A percentile compares a stretch with the other conserved stretches of the same genome.
Evolutionary conservation across 75 land plant species (phyloP).

Genomic region (Sequoia sempervirens): DNA sequence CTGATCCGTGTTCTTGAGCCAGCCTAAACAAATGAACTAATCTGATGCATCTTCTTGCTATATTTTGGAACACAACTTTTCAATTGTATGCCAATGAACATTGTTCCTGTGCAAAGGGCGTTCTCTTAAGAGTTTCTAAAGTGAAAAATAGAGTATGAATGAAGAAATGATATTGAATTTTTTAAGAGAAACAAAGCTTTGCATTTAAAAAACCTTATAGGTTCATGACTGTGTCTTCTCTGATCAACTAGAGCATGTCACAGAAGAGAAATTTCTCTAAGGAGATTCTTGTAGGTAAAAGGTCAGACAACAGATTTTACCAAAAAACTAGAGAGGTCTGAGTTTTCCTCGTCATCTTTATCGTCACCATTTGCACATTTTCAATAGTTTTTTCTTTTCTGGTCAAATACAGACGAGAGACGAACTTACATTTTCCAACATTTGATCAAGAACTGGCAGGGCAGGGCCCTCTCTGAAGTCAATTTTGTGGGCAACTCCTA

Average conservation of each 20-base stretch:
- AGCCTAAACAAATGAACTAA: too few species aligned
- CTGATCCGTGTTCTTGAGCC: too few species aligned
- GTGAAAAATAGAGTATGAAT: background rate
- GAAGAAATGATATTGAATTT: background rate
- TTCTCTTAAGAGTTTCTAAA: background rate
- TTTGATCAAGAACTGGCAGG: too few species aligned
- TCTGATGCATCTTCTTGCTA: background rate
- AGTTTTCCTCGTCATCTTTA: conserved; percentile 40
- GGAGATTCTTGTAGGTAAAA: conserved; percentile 72
- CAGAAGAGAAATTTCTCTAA: conserved; percentile 70
- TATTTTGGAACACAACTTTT: background rate
- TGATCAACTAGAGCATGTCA: conserved; percentile 43
- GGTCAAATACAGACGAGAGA: too few species aligned
- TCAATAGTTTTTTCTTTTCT: too few species aligned
- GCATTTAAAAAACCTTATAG: too few species aligned
- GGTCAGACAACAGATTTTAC: conserved; percentile 65
- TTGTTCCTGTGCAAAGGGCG: background rate
- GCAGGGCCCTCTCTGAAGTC: too few species aligned
- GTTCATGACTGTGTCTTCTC: background rate
- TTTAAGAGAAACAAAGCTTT: too few species aligned
- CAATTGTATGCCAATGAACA: background rate
- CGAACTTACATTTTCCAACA: too few species aligned
- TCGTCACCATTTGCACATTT: conserved; percentile 34
- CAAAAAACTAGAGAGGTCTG: conserved; percentile 22
- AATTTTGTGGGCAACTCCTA: too few species aligned